A percentile compares a stretch with the other conserved stretches of the same genome.
These are phyloP conservation scores for Dactylella cylindrospora DNA, from an alignment of 2,329 filamentous ascomycete genomes.

Conservation along the genomic window DNA sequence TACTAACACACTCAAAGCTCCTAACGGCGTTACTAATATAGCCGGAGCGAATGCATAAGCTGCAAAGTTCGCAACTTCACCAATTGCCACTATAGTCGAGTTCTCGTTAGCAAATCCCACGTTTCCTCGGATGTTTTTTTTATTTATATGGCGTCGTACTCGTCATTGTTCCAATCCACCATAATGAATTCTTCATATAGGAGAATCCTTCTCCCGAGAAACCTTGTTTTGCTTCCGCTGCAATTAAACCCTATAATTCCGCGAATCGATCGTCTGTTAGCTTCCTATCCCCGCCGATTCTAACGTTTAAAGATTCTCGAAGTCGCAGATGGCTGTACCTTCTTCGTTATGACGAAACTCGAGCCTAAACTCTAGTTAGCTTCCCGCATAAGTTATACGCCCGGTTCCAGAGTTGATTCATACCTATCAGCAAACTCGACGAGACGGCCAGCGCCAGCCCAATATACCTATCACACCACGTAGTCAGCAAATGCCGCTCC, in stretches of 20 bases:
- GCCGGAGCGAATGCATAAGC: conserved; percentile 97
- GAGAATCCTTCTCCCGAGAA: conserved; percentile 96
- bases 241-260: conserved; percentile 72
- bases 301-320: not conserved
- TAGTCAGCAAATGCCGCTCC: conserved; percentile 10
- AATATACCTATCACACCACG: conserved; percentile 63
- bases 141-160: no score
- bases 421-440: conserved; percentile 75
- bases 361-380: conserved; percentile 62
- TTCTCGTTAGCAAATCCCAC: conserved; percentile 15
- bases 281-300: not conserved
- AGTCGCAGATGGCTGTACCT: conserved; percentile 61
- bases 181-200: conserved; percentile 90
- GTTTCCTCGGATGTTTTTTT: not conserved
- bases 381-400: conserved; percentile 7
- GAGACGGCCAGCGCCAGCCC: conserved; percentile 73
- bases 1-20: conserved; percentile 90
- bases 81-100: conserved; percentile 70
- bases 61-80: conserved; percentile 95
- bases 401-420: conserved; percentile 49
- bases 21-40: conserved; percentile 94
- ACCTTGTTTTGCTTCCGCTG: conserved; percentile 85
- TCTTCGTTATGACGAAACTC: conserved; percentile 99
- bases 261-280: conserved; percentile 9
- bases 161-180: conserved; percentile 93